A percentile compares a stretch with the other conserved stretches of the same genome.
Conservation (phyloP, 2,329 filamentous ascomycete genomes). For the Sphaerostilbella broomeana region DNA sequence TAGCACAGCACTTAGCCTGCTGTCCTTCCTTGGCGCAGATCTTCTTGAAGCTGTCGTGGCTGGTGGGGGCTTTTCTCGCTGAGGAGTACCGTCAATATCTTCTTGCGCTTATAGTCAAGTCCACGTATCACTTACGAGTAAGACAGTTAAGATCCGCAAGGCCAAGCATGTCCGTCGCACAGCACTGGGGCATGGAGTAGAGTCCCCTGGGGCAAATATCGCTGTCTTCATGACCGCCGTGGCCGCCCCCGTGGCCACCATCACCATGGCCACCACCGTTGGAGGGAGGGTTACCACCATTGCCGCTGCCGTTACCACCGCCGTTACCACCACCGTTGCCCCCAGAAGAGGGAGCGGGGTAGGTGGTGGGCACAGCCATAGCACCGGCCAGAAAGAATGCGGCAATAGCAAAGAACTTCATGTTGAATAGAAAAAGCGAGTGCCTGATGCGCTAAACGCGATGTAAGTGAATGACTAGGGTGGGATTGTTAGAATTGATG, state of each 20-base stretch:
- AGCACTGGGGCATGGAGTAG: constrained; percentile 7
- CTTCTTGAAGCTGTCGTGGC: not conserved
- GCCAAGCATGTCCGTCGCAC: constrained; percentile 1
- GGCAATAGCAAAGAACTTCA: constrained; percentile 11
- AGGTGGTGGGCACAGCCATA: constrained; percentile 2
- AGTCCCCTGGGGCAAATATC: not conserved
- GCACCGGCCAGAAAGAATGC: constrained; percentile 7
- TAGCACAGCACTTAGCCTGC: constrained; percentile 3
- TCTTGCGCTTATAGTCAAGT: not conserved
- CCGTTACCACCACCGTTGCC: not conserved
- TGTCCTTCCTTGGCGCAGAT: not conserved
- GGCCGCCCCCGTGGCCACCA: no score
- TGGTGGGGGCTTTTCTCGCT: not conserved
- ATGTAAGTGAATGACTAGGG: no score
- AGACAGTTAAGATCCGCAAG: constrained; percentile 4
- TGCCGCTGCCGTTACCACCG: not conserved
- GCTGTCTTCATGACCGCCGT: not conserved
- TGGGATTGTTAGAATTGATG: not conserved
- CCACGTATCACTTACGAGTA: not conserved
- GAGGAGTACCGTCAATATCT: no score
- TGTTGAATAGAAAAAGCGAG: constrained; percentile 6
- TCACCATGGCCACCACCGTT: not conserved
- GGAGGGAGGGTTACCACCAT: not conserved
- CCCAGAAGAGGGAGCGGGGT: not conserved
- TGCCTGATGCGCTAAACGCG: not conserved